A percentile compares a stretch with the other conserved stretches of the same genome.
phyloP scores from a whole-genome alignment of 176 grass and related monocot genomes.

The Themeda triandra region DNA sequence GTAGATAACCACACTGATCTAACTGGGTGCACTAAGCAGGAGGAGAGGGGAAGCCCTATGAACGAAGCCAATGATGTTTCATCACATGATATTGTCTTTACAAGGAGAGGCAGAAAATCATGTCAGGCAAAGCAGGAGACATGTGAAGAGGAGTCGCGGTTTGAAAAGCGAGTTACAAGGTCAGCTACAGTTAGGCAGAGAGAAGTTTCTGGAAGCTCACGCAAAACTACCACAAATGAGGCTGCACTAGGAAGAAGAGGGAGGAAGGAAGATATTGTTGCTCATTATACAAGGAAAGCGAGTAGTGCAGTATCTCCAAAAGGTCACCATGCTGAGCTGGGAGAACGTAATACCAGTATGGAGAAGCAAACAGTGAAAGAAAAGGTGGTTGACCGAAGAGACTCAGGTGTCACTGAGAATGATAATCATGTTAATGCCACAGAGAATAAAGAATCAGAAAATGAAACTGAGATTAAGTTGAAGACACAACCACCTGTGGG shows the following conservation, averaged over 20 bases:
- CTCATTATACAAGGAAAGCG: slow-evolving; percentile 45
- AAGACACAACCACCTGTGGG: slow-evolving; percentile 5
- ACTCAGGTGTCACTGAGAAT: background rate
- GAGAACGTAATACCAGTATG: slow-evolving; percentile 4
- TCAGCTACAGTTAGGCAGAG: slow-evolving; percentile 58
- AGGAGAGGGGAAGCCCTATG: background rate
- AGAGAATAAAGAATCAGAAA: slow-evolving; percentile 13
- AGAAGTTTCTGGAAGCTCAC: slow-evolving; percentile 32
- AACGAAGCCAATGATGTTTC: slow-evolving; percentile 34
- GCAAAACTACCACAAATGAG: slow-evolving; percentile 14
- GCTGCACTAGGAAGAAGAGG: slow-evolving; percentile 28
- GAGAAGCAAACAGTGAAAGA: slow-evolving; percentile 28
- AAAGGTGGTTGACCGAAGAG: slow-evolving; percentile 25
- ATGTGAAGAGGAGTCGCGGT: slow-evolving; percentile 32
- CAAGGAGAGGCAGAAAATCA: slow-evolving; percentile 40
- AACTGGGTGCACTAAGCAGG: slow-evolving; percentile 30
- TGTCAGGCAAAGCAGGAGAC: slow-evolving; percentile 19
- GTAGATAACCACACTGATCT: slow-evolving; percentile 3
- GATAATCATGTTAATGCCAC: slow-evolving; percentile 14
- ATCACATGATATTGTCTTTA: slow-evolving; percentile 42
- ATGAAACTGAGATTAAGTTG: background rate
- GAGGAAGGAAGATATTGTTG: slow-evolving; percentile 28
- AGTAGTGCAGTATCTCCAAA: slow-evolving; percentile 9
- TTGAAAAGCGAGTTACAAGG: slow-evolving; percentile 81
- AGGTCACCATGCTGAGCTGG: background rate